Conservation (phyloP, 2,329 filamentous ascomycete species). For the Westerdykella sp. region DNA sequence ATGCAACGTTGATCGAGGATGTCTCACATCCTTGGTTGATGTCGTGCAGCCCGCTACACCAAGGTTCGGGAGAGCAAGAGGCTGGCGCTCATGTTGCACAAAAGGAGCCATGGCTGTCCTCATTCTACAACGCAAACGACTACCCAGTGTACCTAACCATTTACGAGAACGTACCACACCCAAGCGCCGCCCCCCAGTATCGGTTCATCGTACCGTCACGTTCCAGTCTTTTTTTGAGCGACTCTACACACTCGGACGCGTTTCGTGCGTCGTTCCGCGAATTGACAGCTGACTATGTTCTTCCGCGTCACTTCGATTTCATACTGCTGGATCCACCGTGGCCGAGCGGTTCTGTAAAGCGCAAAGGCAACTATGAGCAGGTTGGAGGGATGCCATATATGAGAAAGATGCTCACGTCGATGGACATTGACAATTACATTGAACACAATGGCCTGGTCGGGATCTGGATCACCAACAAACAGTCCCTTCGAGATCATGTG, state of each 20-base stretch:
- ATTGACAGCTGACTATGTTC: constrained; percentile 34
- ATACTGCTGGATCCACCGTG: constrained; percentile 73
- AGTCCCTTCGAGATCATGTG: constrained; percentile 48
- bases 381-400: constrained; percentile 44
- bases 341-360: constrained; percentile 68
- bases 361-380: constrained; percentile 50
- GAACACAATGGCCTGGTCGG: constrained; percentile 49
- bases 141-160: constrained; percentile 22
- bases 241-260: constrained; percentile 30
- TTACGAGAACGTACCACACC: constrained; percentile 6
- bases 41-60: constrained; percentile 19
- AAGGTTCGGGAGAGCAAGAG: constrained; percentile 8
- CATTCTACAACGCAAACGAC: constrained; percentile 26
- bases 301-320: constrained; percentile 55
- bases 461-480: constrained; percentile 73
- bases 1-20: constrained; percentile 11
- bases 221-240: constrained; percentile 48
- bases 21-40: constrained; percentile 20
- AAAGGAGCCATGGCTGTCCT: constrained; percentile 21
- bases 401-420: constrained; percentile 33
- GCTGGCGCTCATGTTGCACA: constrained; percentile 5
- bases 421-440: constrained; percentile 43
- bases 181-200: constrained; percentile 9
- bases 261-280: constrained; percentile 36
- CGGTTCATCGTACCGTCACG: constrained; percentile 45